Percentiles rank a stretch among this genome's conserved stretches.
phyloP scores from a whole-genome alignment of 495 filamentous ascomycete genomes.

The Penicillium taxi region DNA sequence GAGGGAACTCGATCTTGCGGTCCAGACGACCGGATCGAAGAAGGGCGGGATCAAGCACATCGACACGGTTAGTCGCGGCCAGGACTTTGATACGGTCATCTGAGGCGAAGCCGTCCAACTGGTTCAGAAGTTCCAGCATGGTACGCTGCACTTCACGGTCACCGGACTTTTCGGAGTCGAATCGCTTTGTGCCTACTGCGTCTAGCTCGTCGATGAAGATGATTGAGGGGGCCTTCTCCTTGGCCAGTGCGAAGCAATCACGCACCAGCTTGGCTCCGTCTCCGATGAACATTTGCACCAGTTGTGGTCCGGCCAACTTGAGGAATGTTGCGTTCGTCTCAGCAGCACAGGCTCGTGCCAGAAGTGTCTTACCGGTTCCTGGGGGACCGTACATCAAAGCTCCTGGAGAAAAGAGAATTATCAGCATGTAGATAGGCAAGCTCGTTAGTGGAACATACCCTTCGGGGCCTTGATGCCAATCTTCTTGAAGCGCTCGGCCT shows the following conservation, averaged over 20 bases:
- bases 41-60: constrained; percentile 92
- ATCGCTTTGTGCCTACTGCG: constrained; percentile 95
- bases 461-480: constrained; percentile 99
- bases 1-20: constrained; percentile 98
- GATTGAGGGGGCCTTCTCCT: constrained; percentile 96
- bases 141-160: constrained; percentile 98
- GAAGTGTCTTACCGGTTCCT: constrained; percentile 91
- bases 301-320: constrained; percentile 93
- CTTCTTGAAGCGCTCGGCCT: constrained; percentile 97
- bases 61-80: constrained; percentile 94
- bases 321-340: constrained; percentile 99
- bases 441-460: constrained; percentile 47
- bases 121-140: constrained; percentile 98
- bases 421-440: background rate
- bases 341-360: constrained; percentile 93
- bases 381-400: constrained; percentile 98
- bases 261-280: constrained; percentile 97
- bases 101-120: constrained; percentile 97
- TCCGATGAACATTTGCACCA: constrained; percentile 99
- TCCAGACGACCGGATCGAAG: constrained; percentile 92
- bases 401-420: constrained; percentile 44
- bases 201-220: constrained; percentile 99
- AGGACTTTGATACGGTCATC: constrained; percentile 98
- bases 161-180: constrained; percentile 97
- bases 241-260: constrained; percentile 94